Conservation (phyloP, 2,329 filamentous ascomycete genomes). For the Fusarium devonianum region DNA sequence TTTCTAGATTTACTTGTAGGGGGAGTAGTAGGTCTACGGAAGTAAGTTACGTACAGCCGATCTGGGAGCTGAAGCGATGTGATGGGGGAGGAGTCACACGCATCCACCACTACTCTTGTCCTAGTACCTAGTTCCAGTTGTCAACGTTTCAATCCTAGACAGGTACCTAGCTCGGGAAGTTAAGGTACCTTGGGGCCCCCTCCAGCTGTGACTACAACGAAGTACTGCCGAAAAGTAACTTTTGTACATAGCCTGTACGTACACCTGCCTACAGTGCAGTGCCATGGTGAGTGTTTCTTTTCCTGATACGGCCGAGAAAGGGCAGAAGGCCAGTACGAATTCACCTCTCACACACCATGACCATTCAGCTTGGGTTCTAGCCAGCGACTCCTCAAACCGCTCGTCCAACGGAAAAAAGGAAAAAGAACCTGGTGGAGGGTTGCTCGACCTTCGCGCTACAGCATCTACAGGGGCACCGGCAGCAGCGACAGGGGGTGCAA, state of each 20-base stretch:
- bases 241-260: constrained; percentile 8
- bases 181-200: no score
- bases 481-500: not conserved
- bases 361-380: not conserved
- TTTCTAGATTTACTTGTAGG: no score
- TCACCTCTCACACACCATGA: constrained; percentile 2
- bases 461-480: not conserved
- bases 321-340: constrained; percentile 19
- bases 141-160: no score
- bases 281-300: constrained; percentile 10
- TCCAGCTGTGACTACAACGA: no score
- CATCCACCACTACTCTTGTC: constrained; percentile 8
- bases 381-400: constrained; percentile 13
- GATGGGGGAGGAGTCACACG: constrained; percentile 2
- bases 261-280: not conserved
- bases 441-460: not conserved
- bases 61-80: no score
- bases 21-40: constrained; percentile 6
- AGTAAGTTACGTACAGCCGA: not conserved
- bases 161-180: constrained; percentile 20
- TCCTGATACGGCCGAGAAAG: constrained; percentile 4
- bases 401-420: not conserved
- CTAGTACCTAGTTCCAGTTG: no score
- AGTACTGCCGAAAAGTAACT: no score
- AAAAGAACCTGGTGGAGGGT: not conserved